phyloP scores from a whole-genome alignment of 257 asterid species.

The Fraxinus cuspidata region DNA sequence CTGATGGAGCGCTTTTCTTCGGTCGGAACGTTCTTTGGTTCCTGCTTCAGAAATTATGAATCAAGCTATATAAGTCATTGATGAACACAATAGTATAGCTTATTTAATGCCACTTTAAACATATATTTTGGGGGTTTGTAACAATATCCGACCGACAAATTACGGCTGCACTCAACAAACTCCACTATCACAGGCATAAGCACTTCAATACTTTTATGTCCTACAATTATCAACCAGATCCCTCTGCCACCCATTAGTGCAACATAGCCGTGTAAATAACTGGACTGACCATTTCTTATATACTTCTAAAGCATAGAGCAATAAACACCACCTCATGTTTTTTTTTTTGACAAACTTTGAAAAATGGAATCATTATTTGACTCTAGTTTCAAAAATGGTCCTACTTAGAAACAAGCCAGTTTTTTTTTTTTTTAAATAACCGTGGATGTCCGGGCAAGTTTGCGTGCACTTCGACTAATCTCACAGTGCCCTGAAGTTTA shows the following conservation, averaged over 20 bases:
- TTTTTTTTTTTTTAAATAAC: too few species aligned
- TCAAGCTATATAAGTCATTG: neutral
- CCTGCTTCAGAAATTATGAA: constrained; percentile 48
- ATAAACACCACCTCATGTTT: neutral
- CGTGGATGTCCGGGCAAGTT: too few species aligned
- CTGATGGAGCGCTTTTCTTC: constrained; percentile 93
- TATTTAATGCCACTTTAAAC: neutral
- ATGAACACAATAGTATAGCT: neutral
- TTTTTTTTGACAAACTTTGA: neutral
- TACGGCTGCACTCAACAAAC: neutral
- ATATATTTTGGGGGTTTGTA: neutral
- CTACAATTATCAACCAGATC: neutral
- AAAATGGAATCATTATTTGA: neutral
- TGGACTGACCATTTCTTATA: neutral
- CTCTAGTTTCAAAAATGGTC: neutral
- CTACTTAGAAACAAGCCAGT: neutral
- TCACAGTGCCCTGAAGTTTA: too few species aligned
- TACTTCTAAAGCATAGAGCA: neutral
- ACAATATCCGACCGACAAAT: constrained; percentile 7
- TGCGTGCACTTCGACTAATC: too few species aligned
- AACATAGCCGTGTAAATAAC: neutral
- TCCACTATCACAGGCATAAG: neutral
- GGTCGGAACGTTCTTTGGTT: constrained; percentile 95
- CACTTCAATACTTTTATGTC: neutral
- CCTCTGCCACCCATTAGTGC: neutral